Percentiles rank a stretch among this genome's conserved stretches.
Conservation (phyloP, 768 basidiomycete species). For the Pluteus cervinus region DNA sequence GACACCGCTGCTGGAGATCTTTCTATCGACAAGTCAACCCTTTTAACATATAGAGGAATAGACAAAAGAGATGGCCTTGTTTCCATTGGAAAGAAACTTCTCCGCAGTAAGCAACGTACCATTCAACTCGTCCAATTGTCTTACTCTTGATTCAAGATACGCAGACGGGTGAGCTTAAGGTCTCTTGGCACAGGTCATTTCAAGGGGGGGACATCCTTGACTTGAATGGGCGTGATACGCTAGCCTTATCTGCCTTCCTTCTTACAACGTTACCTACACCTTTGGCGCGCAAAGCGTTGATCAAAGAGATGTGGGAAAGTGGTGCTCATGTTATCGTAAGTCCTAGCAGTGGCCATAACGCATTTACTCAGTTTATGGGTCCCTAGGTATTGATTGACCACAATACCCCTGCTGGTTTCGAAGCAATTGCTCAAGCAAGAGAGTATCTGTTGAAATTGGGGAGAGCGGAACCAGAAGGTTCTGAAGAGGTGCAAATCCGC, state of each 20-base stretch:
- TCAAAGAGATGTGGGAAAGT: conserved; percentile 89
- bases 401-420: conserved; percentile 69
- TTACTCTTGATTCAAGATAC: conserved; percentile 28
- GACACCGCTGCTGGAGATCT: conserved; percentile 24
- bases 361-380: too few relatives aligned
- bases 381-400: conserved; percentile 82
- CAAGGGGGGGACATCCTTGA: conserved; percentile 37
- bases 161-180: conserved; percentile 35
- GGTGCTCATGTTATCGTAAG: conserved; percentile 77
- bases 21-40: conserved; percentile 39
- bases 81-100: conserved; percentile 57
- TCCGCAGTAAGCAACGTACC: conserved; percentile 37
- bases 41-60: conserved; percentile 64
- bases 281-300: conserved; percentile 54
- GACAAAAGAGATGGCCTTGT: conserved; percentile 73
- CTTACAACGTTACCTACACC: conserved; percentile 66
- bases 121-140: conserved; percentile 5
- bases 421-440: conserved; percentile 71
- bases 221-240: conserved; percentile 36
- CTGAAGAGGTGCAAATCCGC: conserved; percentile 20
- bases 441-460: conserved; percentile 65
- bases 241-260: conserved; percentile 84
- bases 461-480: conserved; percentile 47
- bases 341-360: too few relatives aligned
- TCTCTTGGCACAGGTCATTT: conserved; percentile 56